Evolutionary conservation across 2,329 filamentous ascomycete species (phyloP), one percentile per base, ranked within the genome.

Genomic region (Venturia aucupariae): DNA sequence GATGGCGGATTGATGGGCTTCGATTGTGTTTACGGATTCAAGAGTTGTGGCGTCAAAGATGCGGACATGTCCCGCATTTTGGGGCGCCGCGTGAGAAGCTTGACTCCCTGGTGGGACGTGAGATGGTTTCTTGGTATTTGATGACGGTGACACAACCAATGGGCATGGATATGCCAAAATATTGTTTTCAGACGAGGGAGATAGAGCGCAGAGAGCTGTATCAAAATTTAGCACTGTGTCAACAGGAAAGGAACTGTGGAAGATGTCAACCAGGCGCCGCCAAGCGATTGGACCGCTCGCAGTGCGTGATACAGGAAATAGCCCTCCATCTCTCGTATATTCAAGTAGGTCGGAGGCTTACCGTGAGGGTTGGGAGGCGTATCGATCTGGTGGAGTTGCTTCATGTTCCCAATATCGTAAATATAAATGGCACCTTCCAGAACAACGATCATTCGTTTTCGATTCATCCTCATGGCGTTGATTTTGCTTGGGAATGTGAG

Each of bases 341-440:
- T 51, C 8, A 51, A 24, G 10, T 51, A 51, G 2, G 2, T 38
- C 7, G 17, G 30, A 38, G 42, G n/a, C 55, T 41, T 84, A 82
- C 86, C 85, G 68, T 86, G 87, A 0, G 92, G 90, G 71, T 99
- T 99, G 7, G 94, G 90, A 3, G 93, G 97, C 6, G 93, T 97
- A 66, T 92, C 86, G 68, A 97, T 96, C 6, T 91, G 96, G 75
- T 92, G 89, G 48, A 97, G 82, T 65, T 97, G 85, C 71, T 90
- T 93, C 93, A 99, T 97, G 74, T 97, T 97, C 77, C 92, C 92
- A 69, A 99, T 97, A 75, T 99, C 94, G 79, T 99, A 99, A 60
- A 99, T 84, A 77, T 97, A 99, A 67, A 97, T 96, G 74, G 96
- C 90, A 71, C 96, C 92, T 75, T 99, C 94, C 65, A 97, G 83